Base-by-base conservation (phyloP, 805 yeast genomes). In the Saturnispora galanensis region DNA sequence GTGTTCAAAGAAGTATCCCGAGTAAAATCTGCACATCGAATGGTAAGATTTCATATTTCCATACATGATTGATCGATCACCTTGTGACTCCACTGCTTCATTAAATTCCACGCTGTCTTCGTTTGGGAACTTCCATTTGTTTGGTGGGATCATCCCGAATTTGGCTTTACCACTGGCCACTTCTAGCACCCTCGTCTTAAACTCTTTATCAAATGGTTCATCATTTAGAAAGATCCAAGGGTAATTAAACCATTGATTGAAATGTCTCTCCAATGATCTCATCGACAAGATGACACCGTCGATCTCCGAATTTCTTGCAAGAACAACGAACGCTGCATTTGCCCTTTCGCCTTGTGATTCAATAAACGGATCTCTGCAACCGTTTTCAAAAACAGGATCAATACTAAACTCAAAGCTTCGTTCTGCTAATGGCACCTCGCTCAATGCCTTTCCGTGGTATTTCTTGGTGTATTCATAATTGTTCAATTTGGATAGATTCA, bases 161-260 rank as follows among this genome's bases (percentile, higher is more conserved):
- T 79, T 76, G 10, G 82, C 81, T 16, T 70, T 59, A 0, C 89
- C 76, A 9, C 69, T 65, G 4, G 93, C 81, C 43, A 74, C 65
- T 36, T 68, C 58, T 11, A 52, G 42, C 0, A 87, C 80, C 1
- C 69, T 63, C 2, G 53, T 55, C 54, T 73, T 76, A 62, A 93
- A 93, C 15, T 77, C 73, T 2, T 74, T 73, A 17, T 71, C 68
- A 55, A 90, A 89, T 13, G 76, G 79, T 47, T 75, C 88, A 60
- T 90, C 86, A 58, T 89, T 90, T 15, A 93, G 62, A 54, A 93
- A 86, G 1, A 86, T 81, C 81, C 95, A 93, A 0, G 96, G 97
- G 59, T 93, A 93, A 52, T 83, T 75, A 62, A 72, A 93, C 95
- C 96, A 87, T 55, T 89, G 89, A 60, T 90, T 90, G 66, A 89